A percentile compares a stretch with the other conserved stretches of the same genome.
phyloP scores from a whole-genome alignment of 176 grass and related monocot genomes.

The Oryza brachyantha region DNA sequence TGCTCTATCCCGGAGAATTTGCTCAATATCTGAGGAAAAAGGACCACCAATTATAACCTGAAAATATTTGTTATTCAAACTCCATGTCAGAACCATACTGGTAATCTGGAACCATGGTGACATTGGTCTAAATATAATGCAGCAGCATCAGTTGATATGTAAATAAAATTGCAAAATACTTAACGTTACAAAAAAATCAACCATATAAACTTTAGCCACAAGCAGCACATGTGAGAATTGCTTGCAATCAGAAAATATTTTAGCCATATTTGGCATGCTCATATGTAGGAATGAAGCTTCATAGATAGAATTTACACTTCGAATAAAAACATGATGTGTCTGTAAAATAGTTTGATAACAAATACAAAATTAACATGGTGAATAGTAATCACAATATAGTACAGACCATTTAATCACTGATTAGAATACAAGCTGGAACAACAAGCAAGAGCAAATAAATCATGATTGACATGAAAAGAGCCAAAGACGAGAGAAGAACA shows the following conservation, averaged over 20 bases:
- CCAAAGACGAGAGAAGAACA: constrained; percentile 37
- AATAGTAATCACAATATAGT: neutral
- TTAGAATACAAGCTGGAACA: neutral
- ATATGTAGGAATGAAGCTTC: neutral
- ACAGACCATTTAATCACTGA: neutral
- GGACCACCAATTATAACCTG: constrained; percentile 86
- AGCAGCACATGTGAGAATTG: neutral
- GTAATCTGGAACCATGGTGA: neutral
- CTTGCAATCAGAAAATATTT: neutral
- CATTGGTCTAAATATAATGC: neutral
- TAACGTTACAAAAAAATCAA: neutral
- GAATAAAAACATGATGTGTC: neutral
- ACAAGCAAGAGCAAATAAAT: neutral
- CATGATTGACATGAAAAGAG: neutral
- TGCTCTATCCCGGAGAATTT: constrained; percentile 69
- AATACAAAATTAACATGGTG: neutral
- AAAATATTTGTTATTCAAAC: constrained; percentile 37
- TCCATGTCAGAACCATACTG: neutral
- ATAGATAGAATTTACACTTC: neutral
- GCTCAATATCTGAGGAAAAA: constrained; percentile 50
- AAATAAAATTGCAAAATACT: neutral
- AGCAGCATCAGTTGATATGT: neutral
- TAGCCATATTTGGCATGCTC: neutral
- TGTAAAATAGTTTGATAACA: neutral
- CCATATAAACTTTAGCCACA: neutral